phyloP scores from a whole-genome alignment of 1,284 basidiomycete genomes.

The Rhodotorula glutinis region DNA sequence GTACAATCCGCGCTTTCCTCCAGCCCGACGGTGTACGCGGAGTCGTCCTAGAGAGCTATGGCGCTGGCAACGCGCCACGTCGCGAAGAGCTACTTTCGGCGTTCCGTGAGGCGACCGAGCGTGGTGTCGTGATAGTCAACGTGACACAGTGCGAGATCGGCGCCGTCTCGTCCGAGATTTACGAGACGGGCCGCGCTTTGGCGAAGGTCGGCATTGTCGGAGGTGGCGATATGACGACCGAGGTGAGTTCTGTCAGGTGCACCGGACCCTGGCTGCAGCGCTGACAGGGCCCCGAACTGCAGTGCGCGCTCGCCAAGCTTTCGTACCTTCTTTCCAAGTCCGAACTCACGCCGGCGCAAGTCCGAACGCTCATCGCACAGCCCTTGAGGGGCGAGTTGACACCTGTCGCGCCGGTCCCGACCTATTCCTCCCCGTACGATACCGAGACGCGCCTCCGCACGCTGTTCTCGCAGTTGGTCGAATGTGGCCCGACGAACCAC shows the following conservation, averaged over 20 bases:
- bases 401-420: constrained; percentile 46
- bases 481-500: constrained; percentile 56
- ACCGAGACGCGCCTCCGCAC: constrained; percentile 27
- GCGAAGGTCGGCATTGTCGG: constrained; percentile 48
- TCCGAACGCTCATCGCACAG: constrained; percentile 70
- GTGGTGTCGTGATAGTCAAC: constrained; percentile 81
- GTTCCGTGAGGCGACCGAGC: constrained; percentile 72
- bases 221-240: constrained; percentile 79
- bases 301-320: constrained; percentile 85
- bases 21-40: constrained; percentile 41
- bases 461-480: constrained; percentile 48
- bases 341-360: constrained; percentile 64
- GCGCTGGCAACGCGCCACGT: constrained; percentile 62
- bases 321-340: constrained; percentile 82
- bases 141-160: constrained; percentile 76
- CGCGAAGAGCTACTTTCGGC: constrained; percentile 53
- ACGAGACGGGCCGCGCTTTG: constrained; percentile 75
- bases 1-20: constrained; percentile 69
- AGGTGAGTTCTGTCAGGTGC: constrained; percentile 55
- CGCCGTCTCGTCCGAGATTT: constrained; percentile 50
- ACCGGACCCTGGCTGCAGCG: too few relatives aligned
- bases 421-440: constrained; percentile 34
- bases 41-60: constrained; percentile 83
- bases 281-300: not conserved
- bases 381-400: constrained; percentile 86